phyloP scores from a whole-genome alignment of 768 basidiomycete genomes.

The Naganishia onofrii region DNA sequence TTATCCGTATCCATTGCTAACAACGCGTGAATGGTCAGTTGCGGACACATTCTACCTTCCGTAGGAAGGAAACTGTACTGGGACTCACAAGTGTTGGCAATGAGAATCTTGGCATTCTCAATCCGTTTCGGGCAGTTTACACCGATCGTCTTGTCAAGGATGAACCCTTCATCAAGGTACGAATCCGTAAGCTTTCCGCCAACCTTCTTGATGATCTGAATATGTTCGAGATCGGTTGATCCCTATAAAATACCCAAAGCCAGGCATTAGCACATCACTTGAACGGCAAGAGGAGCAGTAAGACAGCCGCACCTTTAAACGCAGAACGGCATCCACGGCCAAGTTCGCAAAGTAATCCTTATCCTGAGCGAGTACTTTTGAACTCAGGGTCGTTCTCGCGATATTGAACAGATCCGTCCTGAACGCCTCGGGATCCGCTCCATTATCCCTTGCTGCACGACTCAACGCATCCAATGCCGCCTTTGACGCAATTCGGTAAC shows the following conservation, averaged over 20 bases:
- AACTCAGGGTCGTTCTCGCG: conserved; percentile 88
- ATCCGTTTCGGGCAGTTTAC: conserved; percentile 91
- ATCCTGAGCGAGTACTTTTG: conserved; percentile 93
- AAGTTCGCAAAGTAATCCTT: conserved; percentile 98
- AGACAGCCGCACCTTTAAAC: conserved; percentile 70
- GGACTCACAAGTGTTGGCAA: conserved; percentile 90
- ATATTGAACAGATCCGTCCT: conserved; percentile 92
- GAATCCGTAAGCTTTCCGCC: conserved; percentile 97
- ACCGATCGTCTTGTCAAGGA: conserved; percentile 91
- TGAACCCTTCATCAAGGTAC: conserved; percentile 95
- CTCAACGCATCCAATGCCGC: conserved; percentile 84
- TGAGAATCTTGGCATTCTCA: conserved; percentile 91
- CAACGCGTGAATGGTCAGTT: neutral
- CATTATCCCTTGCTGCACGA: conserved; percentile 75
- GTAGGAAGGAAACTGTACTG: no score
- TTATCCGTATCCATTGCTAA: conserved; percentile 99
- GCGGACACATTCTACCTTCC: neutral
- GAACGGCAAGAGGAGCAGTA: neutral
- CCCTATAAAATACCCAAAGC: conserved; percentile 58
- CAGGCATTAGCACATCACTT: neutral
- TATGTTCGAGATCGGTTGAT: conserved; percentile 93
- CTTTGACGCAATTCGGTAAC: conserved; percentile 84
- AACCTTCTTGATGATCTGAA: conserved; percentile 99
- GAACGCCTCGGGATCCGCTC: conserved; percentile 71
- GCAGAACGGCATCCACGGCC: conserved; percentile 91